phyloP scores from a whole-genome alignment of 2,329 filamentous ascomycete species.

The Nemania sp. region DNA sequence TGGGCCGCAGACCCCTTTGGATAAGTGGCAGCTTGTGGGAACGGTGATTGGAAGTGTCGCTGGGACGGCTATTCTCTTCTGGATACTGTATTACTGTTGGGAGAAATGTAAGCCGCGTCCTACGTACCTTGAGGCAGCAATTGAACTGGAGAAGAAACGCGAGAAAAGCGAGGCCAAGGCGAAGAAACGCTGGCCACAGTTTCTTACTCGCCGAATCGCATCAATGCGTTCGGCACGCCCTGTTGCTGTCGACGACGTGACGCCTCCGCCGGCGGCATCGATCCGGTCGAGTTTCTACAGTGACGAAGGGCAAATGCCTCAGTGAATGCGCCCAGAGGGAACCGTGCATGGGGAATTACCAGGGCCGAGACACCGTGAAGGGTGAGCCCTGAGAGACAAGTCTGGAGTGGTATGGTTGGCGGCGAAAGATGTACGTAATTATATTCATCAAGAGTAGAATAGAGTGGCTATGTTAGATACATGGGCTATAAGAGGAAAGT shows the following conservation, averaged over 20 bases:
- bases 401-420: background rate
- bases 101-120: slow-evolving; percentile 18
- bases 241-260: background rate
- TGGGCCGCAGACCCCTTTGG: slow-evolving; percentile 3
- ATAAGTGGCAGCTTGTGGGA: slow-evolving; percentile 2
- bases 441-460: too few species aligned
- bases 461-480: background rate
- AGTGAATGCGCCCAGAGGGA: background rate
- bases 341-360: background rate
- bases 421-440: too few species aligned
- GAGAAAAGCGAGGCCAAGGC: background rate
- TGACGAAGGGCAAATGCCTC: background rate
- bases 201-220: background rate
- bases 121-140: slow-evolving; percentile 34
- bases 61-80: slow-evolving; percentile 12
- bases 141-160: background rate
- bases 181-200: background rate
- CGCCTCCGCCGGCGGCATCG: slow-evolving; percentile 1
- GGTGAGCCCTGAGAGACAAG: background rate
- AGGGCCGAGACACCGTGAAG: background rate
- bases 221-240: background rate
- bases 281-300: slow-evolving; percentile 1
- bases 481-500: background rate
- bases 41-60: slow-evolving; percentile 23
- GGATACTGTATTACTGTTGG: slow-evolving; percentile 30